A percentile compares a stretch with the other conserved stretches of the same genome.
Conservation (phyloP, 805 yeast species). For the Nematodospora valgi region DNA sequence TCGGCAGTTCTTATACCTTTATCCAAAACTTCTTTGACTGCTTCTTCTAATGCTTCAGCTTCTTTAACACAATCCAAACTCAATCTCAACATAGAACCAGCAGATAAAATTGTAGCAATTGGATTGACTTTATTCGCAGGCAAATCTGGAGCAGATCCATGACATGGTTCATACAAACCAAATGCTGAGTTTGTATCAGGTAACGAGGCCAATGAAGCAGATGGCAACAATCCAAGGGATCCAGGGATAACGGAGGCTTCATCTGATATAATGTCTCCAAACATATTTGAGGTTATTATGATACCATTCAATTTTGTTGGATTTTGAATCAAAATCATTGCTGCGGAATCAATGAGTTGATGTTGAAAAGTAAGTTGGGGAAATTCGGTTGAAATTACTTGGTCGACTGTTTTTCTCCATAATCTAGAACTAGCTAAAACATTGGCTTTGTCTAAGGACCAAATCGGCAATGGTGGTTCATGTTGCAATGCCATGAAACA, state of each 20-base stretch:
- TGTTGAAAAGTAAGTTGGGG: slow-evolving; percentile 85
- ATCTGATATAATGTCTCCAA: slow-evolving; percentile 96
- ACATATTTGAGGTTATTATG: slow-evolving; percentile 91
- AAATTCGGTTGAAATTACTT: slow-evolving; percentile 81
- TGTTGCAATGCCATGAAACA: slow-evolving; percentile 93
- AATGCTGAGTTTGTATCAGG: slow-evolving; percentile 94
- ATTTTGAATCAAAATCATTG: slow-evolving; percentile 91
- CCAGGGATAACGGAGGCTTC: slow-evolving; percentile 99
- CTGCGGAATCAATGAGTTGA: slow-evolving; percentile 97
- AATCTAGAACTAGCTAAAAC: slow-evolving; percentile 94
- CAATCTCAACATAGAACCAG: slow-evolving; percentile 95
- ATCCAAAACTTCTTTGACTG: slow-evolving; percentile 81
- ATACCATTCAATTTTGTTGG: slow-evolving; percentile 93
- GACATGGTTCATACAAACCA: slow-evolving; percentile 97
- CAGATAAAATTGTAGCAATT: slow-evolving; percentile 89
- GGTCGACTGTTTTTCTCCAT: slow-evolving; percentile 93
- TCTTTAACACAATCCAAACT: slow-evolving; percentile 80
- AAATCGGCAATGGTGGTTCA: slow-evolving; percentile 89
- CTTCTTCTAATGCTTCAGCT: slow-evolving; percentile 84
- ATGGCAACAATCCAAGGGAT: slow-evolving; percentile 90
- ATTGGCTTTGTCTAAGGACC: slow-evolving; percentile 97
- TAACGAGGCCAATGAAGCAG: slow-evolving; percentile 94
- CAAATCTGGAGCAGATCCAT: slow-evolving; percentile 97
- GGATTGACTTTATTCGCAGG: slow-evolving; percentile 89
- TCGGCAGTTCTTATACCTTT: slow-evolving; percentile 88